Evolutionary conservation across 2,329 filamentous ascomycete genomes (phyloP).

Genomic region (Calonectria pauciramosa): DNA sequence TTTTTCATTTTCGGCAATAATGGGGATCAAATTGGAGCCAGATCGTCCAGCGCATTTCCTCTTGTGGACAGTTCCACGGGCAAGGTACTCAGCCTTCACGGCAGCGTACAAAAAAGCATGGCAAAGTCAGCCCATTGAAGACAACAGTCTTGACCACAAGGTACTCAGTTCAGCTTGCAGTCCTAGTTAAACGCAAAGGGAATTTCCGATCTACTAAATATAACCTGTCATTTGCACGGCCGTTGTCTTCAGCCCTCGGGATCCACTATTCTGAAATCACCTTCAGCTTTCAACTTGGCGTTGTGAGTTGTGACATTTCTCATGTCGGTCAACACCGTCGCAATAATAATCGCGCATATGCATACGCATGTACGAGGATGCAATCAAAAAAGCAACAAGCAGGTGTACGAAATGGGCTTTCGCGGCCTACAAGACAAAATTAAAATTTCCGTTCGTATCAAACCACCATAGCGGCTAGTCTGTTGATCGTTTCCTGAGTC

Average conservation of each 20-base stretch:
- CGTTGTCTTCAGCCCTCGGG: background rate
- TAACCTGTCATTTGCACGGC: constrained; percentile 1
- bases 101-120: background rate
- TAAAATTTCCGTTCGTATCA: background rate
- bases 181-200: background rate
- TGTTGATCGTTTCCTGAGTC: constrained; percentile 5
- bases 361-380: background rate
- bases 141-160: background rate
- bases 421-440: background rate
- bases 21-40: background rate
- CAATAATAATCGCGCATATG: background rate
- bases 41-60: background rate
- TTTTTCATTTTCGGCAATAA: background rate
- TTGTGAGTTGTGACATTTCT: background rate
- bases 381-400: background rate
- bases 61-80: background rate
- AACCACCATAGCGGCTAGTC: background rate
- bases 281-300: background rate
- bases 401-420: background rate
- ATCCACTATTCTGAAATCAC: background rate
- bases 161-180: background rate
- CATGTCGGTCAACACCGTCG: background rate
- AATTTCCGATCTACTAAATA: background rate
- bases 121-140: background rate
- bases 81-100: background rate